These are phyloP conservation scores for Thalassiosira profunda DNA, from an alignment of 108 stramenopile species.

Conservation along the genomic window DNA sequence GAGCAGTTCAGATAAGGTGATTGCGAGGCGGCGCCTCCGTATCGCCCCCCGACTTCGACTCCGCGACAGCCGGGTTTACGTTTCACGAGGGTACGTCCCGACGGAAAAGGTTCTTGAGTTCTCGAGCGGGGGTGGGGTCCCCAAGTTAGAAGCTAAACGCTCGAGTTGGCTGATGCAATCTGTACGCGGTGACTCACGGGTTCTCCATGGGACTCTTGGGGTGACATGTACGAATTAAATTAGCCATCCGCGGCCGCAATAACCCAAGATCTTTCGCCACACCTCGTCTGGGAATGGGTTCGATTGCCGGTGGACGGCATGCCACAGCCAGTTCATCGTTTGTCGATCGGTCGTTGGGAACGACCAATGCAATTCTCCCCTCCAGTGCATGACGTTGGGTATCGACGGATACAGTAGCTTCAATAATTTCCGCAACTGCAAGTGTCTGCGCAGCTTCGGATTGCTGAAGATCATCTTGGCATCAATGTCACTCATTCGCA, in stretches of 20 bases:
- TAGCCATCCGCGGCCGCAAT: constrained; percentile 19
- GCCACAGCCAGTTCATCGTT: constrained; percentile 25
- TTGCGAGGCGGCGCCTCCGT: no score
- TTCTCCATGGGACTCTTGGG: no score
- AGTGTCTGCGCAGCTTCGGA: neutral
- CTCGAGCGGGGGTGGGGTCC: constrained; percentile 79
- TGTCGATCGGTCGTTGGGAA: constrained; percentile 23
- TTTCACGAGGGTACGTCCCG: no score
- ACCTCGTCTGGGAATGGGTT: constrained; percentile 9
- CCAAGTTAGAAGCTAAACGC: no score
- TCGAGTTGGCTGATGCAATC: no score
- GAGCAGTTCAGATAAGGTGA: no score
- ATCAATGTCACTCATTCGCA: constrained; percentile 12
- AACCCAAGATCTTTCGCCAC: constrained; percentile 16
- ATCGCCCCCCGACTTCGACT: no score
- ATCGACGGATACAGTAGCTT: constrained; percentile 1
- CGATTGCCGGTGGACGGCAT: neutral
- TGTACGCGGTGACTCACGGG: no score
- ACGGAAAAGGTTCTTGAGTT: constrained; percentile 74
- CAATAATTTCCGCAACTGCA: constrained; percentile 6
- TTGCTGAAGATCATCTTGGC: neutral
- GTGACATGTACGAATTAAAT: no score
- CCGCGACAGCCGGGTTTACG: no score
- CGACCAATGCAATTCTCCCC: constrained; percentile 23
- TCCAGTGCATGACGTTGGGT: constrained; percentile 19